Percentiles rank a stretch among this genome's conserved stretches.
These are phyloP conservation scores for Malbranchea zuffiana DNA, from an alignment of 2,329 filamentous ascomycete species.

Conservation along the genomic window DNA sequence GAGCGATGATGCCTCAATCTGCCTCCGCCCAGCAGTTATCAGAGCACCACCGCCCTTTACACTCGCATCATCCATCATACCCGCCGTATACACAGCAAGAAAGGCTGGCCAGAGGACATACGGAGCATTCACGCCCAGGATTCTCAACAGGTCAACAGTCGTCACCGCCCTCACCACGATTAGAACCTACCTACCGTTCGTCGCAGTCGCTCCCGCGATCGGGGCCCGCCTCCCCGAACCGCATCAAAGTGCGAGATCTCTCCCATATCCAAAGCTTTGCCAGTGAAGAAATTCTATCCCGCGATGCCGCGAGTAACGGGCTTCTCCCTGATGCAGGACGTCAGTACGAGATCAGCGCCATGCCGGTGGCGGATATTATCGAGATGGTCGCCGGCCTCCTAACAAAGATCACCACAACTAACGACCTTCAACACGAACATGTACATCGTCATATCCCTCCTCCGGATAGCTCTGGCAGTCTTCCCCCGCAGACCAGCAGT, in stretches of 20 bases:
- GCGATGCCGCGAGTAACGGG: background rate
- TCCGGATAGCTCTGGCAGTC: constrained; percentile 46
- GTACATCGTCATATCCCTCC: constrained; percentile 63
- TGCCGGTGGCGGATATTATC: constrained; percentile 95
- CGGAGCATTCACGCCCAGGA: constrained; percentile 2
- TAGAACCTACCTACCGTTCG: constrained; percentile 37
- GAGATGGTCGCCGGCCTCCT: constrained; percentile 96
- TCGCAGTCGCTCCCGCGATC: constrained; percentile 35
- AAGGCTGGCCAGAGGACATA: background rate
- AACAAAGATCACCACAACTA: constrained; percentile 94
- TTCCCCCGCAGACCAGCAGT: constrained; percentile 54
- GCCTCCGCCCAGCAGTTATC: constrained; percentile 21
- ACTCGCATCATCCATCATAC: constrained; percentile 9
- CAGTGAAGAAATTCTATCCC: constrained; percentile 56
- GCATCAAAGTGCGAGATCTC: constrained; percentile 75
- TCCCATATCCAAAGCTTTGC: constrained; percentile 86
- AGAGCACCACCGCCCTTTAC: constrained; percentile 8
- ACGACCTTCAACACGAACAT: constrained; percentile 87
- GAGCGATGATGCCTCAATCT: constrained; percentile 42
- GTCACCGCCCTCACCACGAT: constrained; percentile 35
- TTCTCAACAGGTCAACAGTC: constrained; percentile 10
- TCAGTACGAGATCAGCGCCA: constrained; percentile 88
- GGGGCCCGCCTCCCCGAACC: constrained; percentile 40
- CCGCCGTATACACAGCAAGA: background rate
- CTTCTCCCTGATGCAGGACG: constrained; percentile 40